Evolutionary conservation across 768 basidiomycete genomes (phyloP).

Genomic region (Lactifluus volemus): DNA sequence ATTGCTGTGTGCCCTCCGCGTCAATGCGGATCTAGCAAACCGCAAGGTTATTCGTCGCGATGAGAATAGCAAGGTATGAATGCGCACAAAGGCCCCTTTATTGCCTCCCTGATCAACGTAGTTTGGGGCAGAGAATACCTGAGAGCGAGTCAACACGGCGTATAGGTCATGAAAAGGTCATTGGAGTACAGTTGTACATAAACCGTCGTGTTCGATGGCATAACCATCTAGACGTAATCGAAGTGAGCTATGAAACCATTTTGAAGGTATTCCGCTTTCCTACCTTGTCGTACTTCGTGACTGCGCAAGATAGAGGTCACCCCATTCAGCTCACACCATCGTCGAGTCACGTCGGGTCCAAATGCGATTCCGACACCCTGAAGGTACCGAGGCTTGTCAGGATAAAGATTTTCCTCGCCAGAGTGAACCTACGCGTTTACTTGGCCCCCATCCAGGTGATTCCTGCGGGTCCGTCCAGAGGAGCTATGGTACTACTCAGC

Average conservation of each 20-base stretch:
- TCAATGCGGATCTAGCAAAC: constrained; percentile 68
- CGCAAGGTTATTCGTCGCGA: neutral
- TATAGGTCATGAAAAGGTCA: constrained; percentile 4
- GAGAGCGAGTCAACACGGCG: constrained; percentile 4
- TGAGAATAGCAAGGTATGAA: neutral
- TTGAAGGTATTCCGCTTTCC: constrained; percentile 19
- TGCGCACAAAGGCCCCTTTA: constrained; percentile 81
- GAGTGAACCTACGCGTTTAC: constrained; percentile 69
- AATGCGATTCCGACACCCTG: constrained; percentile 94
- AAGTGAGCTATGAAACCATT: neutral
- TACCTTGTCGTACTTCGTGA: constrained; percentile 92
- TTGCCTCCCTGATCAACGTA: constrained; percentile 89
- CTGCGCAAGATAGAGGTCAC: constrained; percentile 87
- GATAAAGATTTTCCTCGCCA: constrained; percentile 3
- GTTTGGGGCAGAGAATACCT: constrained; percentile 94
- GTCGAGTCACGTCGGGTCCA: constrained; percentile 86
- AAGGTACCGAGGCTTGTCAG: constrained; percentile 16
- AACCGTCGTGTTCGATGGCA: constrained; percentile 87
- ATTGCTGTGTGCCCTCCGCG: constrained; percentile 59
- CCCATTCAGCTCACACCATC: constrained; percentile 82
- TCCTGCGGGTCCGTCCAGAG: constrained; percentile 98
- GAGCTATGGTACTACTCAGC: constrained; percentile 37
- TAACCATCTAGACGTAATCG: constrained; percentile 60
- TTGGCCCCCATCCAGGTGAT: constrained; percentile 81
- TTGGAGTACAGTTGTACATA: constrained; percentile 66